Evolutionary conservation across 805 yeast genomes (phyloP), one percentile per base, ranked within the genome.

Genomic region (Metschnikowia baotianmanensis): DNA sequence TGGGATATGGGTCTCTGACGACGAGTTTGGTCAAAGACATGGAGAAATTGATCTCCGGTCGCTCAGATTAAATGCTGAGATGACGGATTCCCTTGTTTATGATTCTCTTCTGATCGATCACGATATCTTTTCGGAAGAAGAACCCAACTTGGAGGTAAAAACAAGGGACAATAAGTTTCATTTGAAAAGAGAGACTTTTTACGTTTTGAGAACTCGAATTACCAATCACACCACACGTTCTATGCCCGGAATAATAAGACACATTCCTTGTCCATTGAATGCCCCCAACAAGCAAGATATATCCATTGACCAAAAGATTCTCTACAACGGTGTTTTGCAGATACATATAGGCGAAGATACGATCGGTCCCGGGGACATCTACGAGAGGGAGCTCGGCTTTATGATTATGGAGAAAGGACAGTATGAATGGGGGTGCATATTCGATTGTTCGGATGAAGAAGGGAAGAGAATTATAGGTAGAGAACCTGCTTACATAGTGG

Each of bases 291-390:
- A 42, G 38, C 52, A 42, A n/a, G 51, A 48, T 27, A 17, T 44
- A 11, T 43, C 61, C 4, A 56, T 63, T 22, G 89, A 82, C 31
- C 73, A 80, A 40, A 75, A 76, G 40, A 65, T 90, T 2, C 57
- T 90, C 10, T 77, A 72, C 57, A 85, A 86, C 52, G 98, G 98
- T 2, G 71, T 77, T 3, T 61, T 85, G 20, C 95, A 86, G 51
- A 70, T 66, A 20, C 74, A 76, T 18, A 56, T 81, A 5, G 65
- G 72, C 0, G 41, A 49, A 6, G 51, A 61, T 1, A 57, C 62
- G 2, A 50, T 82, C 1, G 52, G 51, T 1, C 71, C 83, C 0
- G 74, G 76, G 1, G 71, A 63, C 19, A 52, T 66, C 0, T 38
- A 64, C 3, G 65, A 58, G 2, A 63, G 78, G 22, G 69, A 69